Percentiles rank a stretch among this genome's conserved stretches.
phyloP scores from a whole-genome alignment of 2,329 filamentous ascomycete species.

The Fusarium graminum region DNA sequence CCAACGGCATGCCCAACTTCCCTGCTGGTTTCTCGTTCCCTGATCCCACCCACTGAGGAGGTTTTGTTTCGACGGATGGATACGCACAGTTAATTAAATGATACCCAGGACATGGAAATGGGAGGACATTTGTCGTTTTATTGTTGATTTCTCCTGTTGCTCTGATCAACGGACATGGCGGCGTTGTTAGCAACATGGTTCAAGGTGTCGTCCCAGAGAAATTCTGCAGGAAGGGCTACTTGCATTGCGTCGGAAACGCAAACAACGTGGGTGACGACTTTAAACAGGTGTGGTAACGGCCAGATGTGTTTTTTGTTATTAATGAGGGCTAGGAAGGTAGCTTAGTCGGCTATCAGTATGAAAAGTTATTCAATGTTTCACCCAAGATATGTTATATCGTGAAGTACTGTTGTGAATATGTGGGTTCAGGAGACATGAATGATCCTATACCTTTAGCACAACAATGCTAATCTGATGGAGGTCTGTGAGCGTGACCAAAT shows the following conservation, averaged over 20 bases:
- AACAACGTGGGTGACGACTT: conserved; percentile 14
- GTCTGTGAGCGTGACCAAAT: not conserved
- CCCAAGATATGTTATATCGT: not conserved
- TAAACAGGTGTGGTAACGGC: conserved; percentile 5
- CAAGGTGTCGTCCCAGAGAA: conserved; percentile 9
- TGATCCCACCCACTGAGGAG: conserved; percentile 49
- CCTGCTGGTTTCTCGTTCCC: conserved; percentile 57
- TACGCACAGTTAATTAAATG: conserved; percentile 32
- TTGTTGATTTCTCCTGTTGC: conserved; percentile 31
- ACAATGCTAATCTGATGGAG: not conserved
- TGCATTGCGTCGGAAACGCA: conserved; percentile 24
- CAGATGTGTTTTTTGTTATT: conserved; percentile 13
- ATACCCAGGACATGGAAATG: conserved; percentile 37
- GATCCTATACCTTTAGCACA: not conserved
- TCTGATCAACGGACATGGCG: conserved; percentile 16
- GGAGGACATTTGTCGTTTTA: conserved; percentile 36
- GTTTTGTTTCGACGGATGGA: conserved; percentile 15
- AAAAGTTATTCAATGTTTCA: conserved; percentile 34
- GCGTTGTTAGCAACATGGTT: conserved; percentile 34
- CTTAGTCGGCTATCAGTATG: conserved; percentile 18
- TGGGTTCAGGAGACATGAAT: not conserved
- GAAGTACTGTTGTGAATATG: not conserved
- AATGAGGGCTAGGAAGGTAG: conserved; percentile 18
- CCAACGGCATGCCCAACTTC: conserved; percentile 60
- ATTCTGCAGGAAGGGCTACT: conserved; percentile 12